Evolutionary conservation across 441 rosid genomes (phyloP), one percentile per base, ranked within the genome.

Genomic region (Gossypium laxum): DNA sequence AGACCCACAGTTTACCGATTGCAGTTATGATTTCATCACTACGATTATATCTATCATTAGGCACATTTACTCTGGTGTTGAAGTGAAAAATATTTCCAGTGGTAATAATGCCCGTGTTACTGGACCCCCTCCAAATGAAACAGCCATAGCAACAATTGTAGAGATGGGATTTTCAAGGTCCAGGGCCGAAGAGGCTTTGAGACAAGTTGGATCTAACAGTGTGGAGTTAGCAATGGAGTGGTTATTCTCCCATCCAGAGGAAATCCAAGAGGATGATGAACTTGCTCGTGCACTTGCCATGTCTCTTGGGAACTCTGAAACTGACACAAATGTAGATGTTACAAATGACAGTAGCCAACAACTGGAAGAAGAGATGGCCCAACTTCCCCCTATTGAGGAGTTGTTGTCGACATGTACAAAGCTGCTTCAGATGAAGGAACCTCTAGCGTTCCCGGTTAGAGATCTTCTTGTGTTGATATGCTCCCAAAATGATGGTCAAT

Each of bases 151-250:
- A 71, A 94, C 98, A 59, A 92, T 94, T 78, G 99, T 81, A 74
- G 99, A 94, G 88, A 94, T 94, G 99, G 99, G 99, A 30, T 94
- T 94, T 80, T 74, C 99, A 67, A 89, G 98, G 82, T 59, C 91
- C 45, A 88, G 99, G 85, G 99, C 98, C 3, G 99, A 92, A 82
- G 99, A 90, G 81, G 98, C 99, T 67, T 78, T 94, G 74, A 90
- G 99, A 83, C 99, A 89, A 77, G 93, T 94, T 76, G 96, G 93
- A 72, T 89, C 96, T 51, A 89, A 89, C 73, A 92, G 97, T 78
- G 98, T 94, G 77, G 99, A 94, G 82, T 77, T 92, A 84, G 99
- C 99, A 67, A 94, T 87, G 96, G 99, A 94, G 82, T 94, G 99
- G 99, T 83, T 94, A 75, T 92, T 88, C 81, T 85, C 99, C 72